These are phyloP conservation scores for Metschnikowia koreensis DNA, from an alignment of 805 yeast species.

Conservation along the genomic window DNA sequence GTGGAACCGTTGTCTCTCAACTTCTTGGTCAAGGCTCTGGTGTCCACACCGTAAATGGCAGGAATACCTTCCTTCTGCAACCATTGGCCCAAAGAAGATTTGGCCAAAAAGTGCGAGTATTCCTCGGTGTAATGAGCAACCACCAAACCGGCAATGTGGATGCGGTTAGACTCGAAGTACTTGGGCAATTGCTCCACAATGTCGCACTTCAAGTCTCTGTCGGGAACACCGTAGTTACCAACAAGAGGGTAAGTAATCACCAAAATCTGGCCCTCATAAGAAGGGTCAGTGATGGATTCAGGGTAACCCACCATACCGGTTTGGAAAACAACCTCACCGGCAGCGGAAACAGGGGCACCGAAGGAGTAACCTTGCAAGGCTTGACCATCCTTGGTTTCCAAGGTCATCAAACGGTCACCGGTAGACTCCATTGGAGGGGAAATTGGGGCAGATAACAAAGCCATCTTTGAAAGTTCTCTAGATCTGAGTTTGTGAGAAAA, in stretches of 20 bases:
- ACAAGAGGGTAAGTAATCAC: conserved; percentile 96
- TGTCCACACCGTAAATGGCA: conserved; percentile 96
- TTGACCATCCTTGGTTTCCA: conserved; percentile 85
- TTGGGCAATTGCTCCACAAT: conserved; percentile 74
- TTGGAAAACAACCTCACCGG: conserved; percentile 98
- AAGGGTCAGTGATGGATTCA: conserved; percentile 96
- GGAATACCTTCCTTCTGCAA: conserved; percentile 88
- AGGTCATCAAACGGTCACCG: conserved; percentile 79
- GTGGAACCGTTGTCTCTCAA: conserved; percentile 92
- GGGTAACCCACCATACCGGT: conserved; percentile 99
- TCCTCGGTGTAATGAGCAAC: conserved; percentile 97
- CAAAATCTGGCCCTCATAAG: conserved; percentile 95
- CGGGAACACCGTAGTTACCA: conserved; percentile 99
- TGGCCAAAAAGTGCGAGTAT: conserved; percentile 90
- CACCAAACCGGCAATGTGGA: conserved; percentile 95
- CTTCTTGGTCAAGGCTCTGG: conserved; percentile 90
- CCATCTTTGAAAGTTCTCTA: conserved; percentile 19
- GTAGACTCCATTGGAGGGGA: conserved; percentile 85
- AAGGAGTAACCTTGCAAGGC: conserved; percentile 93
- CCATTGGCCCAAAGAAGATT: conserved; percentile 91
- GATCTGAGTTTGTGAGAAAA: background rate
- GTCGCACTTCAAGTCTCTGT: conserved; percentile 69
- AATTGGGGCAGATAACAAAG: conserved; percentile 72
- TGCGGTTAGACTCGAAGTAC: conserved; percentile 87
- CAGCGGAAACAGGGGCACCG: conserved; percentile 84